Evolutionary conservation across 2,329 filamentous ascomycete genomes (phyloP), one percentile per base, ranked within the genome.

Genomic region (Diaporthe sp.): DNA sequence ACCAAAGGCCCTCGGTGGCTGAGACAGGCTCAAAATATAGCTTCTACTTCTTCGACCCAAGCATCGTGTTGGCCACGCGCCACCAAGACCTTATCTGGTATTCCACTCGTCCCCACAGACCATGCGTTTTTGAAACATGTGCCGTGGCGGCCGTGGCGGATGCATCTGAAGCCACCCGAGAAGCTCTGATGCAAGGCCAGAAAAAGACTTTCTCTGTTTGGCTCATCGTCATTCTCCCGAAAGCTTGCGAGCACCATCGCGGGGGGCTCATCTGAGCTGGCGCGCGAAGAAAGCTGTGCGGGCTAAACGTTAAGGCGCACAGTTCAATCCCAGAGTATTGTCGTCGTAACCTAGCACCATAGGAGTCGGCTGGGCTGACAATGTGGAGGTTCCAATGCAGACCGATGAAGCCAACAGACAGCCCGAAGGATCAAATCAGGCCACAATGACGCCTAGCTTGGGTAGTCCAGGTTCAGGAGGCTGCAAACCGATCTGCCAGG

Each of bases 11-110:
- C 55, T 57, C 53, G 70, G 75, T 72, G 73, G 73, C 75, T 76
- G 75, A 76, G 73, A 76, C 75, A 75, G 73, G 73, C 68, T 73
- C 61, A 58, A 62, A 39, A 75, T 68, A 67, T 42, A 55, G 60
- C 28, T 37, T 39, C 31, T 57, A 42, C 44, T 71, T 68, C 55
- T 72, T 34, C 46, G 37, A 10, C 28, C 19, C 34, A 62, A 65
- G 49, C 34, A 55, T 37, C 49, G 44, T 49, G 65, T 28, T 46
- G 49, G 51, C 60, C 34, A 70, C 42, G 44, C 60, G 55, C 49
- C 49, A 39, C 46, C 67, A 65, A 75, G 37, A 57, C 60, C 46
- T 25, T 28, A 34, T 58, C 53, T 31, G 75, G 60, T 70, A 75
- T 60, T 60, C 31, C 58, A 34, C 17, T 46, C 72, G 72, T 55